Base-by-base conservation (phyloP, 371 early-diverging fungal species). In the Batrachochytrium dendrobatidis region DNA sequence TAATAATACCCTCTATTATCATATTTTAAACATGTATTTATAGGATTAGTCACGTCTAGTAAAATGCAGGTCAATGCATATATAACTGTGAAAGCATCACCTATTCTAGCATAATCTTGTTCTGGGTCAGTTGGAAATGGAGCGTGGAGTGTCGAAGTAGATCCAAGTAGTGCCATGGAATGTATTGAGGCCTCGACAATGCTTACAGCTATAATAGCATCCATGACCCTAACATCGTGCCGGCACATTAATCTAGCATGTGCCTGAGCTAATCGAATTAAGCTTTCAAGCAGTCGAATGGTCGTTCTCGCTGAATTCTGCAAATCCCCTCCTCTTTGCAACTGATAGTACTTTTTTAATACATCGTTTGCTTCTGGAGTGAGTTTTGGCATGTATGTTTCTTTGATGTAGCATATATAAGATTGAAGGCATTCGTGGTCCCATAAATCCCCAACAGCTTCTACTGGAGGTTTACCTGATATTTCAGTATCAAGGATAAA, bases 231-330 rank as follows among this genome's bases (percentile, higher is more conserved):
- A 39, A 85, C 87, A 12, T 56, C 58, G 34, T 79, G 53, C 22
- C 76, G 71, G 24, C 75, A 75, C 84, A 84, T 82, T 15, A 87
- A 69, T 20, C 79, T 64, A 10, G 87, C 73, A 72, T 90, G 92
- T 0, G 94, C 92, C 65, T 94, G 91, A 7, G 87, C 74, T 45
- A 94, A 69, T 20, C 94, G 75, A 22, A 93, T 86, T 54, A 94
- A 62, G 44, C 85, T 84, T 67, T 93, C 94, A 35, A 94, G 71
- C 43, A 91, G 74, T 26, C 94, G 82, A 39, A 91, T 65, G 0
- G 89, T 88, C 20, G 88, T 86, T 45, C 88, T 69, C 0, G 85
- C 88, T 0, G 83, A 77, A 50, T 80, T 80, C n/a, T 79, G 63
- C n/a, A 71, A 48, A 62, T 88, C 87, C 3, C 79, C 66, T 34